phyloP scores from a whole-genome alignment of 345 rosid genomes.

The Lepidium africanum region DNA sequence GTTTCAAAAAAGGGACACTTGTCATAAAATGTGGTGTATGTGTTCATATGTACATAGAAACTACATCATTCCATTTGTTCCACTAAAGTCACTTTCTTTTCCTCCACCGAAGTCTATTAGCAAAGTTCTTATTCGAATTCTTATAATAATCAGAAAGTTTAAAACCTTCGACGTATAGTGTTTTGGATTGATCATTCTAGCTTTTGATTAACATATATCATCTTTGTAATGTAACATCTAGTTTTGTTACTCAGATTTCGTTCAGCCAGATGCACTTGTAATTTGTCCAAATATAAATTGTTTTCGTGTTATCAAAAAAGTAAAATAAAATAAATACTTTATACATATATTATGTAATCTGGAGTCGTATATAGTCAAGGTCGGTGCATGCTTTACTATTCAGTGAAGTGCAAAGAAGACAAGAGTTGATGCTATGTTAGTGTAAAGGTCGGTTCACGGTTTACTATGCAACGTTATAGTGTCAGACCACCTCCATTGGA shows the following conservation, averaged over 20 bases:
- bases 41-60: not conserved
- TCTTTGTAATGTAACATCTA: not conserved
- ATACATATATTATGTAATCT: too few species aligned
- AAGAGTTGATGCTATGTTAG: not conserved
- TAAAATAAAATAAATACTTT: too few species aligned
- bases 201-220: not conserved
- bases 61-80: not conserved
- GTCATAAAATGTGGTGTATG: not conserved
- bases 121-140: not conserved
- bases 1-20: conserved; percentile 3
- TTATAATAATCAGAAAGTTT: not conserved
- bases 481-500: too few species aligned
- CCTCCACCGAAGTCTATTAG: conserved; percentile 16
- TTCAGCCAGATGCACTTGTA: not conserved
- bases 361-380: not conserved
- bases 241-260: too few species aligned
- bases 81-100: conserved; percentile 9
- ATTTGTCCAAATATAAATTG: not conserved
- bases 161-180: not conserved
- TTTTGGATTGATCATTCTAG: not conserved
- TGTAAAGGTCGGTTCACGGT: conserved; percentile 14
- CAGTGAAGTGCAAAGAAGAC: not conserved
- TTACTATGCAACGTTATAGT: not conserved
- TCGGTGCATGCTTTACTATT: conserved; percentile 18
- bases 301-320: not conserved